Evolutionary conservation across 129 eudicot genomes (phyloP), one percentile per base, ranked within the genome.

Genomic region (Erigeron canadensis): DNA sequence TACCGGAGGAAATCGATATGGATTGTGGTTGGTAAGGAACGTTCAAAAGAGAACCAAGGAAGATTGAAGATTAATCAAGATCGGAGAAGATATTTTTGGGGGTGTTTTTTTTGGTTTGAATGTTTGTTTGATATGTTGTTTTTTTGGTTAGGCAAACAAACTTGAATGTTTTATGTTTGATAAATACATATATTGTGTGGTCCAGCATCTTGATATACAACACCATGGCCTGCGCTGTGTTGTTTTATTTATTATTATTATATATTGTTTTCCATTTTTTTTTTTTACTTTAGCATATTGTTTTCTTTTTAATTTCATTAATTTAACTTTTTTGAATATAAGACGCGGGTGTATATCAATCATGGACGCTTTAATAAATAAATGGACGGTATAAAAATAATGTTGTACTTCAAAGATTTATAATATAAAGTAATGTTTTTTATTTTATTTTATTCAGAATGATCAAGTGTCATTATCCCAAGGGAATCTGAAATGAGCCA

Each of bases 1-100:
- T 15, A 21, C 77, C 81, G 63, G 81, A 77, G 81, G 34, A 28
- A n/a, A 77, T 70, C 77, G 81, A 64, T 65, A 37, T 12, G 47
- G 68, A 74, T 60, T 50, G 66, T 7, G 67, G 8, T 53, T 1
- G 63, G 57, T 67, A n/a, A n/a, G n/a, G n/a, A n/a, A n/a, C n/a
- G 34, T 28, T 28, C 34, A 28, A n/a, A 19, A 67, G 18, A 15
- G 34, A 47, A 56, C 0, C 8, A 46, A 41, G 41, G 80, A 69
- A 67, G 80, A 47, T 76, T 46, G 74, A 58, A 60, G 80, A 15
- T 41, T 58, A n/a, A 58, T 21, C 12, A 58, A 58, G 80, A 75
- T 75, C 80, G 80, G 74, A 57, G 80, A 34, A 66, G 70, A 42
- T 28, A 3, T 76, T 76, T 76, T 46, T 74, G 80, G 72, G 73